These are phyloP conservation scores for Ogataea pini DNA, from an alignment of 805 yeast species.

Conservation along the genomic window DNA sequence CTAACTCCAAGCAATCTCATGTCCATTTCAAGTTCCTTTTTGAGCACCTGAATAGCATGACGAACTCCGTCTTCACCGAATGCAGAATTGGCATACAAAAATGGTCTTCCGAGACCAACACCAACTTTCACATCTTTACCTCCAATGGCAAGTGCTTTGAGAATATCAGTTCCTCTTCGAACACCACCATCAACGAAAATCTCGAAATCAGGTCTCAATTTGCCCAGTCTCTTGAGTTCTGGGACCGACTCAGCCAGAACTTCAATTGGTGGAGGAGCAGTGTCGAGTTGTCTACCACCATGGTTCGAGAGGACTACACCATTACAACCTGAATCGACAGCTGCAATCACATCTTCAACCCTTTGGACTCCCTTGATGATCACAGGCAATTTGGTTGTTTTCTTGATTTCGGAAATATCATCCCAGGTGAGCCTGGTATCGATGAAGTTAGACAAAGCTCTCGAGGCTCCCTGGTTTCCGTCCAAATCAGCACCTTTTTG, in stretches of 20 bases:
- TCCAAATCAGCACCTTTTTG: conserved; percentile 52
- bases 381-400: conserved; percentile 62
- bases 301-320: conserved; percentile 88
- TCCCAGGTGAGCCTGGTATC: conserved; percentile 68
- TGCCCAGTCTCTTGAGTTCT: conserved; percentile 42
- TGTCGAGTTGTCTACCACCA: conserved; percentile 89
- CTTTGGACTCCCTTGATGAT: conserved; percentile 84
- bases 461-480: conserved; percentile 78
- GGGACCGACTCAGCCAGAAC: conserved; percentile 72
- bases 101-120: conserved; percentile 70
- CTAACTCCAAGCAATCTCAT: conserved; percentile 80
- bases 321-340: conserved; percentile 67
- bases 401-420: conserved; percentile 57
- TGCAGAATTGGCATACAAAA: conserved; percentile 60
- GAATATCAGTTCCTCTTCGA: conserved; percentile 64
- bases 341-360: conserved; percentile 72
- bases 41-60: conserved; percentile 59
- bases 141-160: conserved; percentile 68
- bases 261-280: conserved; percentile 74
- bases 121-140: conserved; percentile 72
- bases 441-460: conserved; percentile 83
- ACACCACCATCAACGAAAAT: conserved; percentile 70
- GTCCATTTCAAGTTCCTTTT: conserved; percentile 70
- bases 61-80: conserved; percentile 68
- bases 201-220: conserved; percentile 53